phyloP scores from a whole-genome alignment of 2,329 filamentous ascomycete species.

The Gnomoniopsis smithogilvyi region DNA sequence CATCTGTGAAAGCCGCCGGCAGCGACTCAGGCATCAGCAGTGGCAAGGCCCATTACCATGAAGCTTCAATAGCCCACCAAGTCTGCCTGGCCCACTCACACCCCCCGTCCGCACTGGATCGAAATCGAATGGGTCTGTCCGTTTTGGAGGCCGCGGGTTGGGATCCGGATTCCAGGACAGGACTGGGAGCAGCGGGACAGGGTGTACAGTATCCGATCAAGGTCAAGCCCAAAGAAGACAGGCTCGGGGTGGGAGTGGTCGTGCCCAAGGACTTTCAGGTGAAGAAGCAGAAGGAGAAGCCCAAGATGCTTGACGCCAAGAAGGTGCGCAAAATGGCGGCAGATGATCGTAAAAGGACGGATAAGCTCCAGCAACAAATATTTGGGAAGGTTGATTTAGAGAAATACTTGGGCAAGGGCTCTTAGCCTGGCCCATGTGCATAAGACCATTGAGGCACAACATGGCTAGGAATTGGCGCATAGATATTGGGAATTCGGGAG shows the following conservation, averaged over 20 bases:
- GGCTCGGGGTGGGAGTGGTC: slow-evolving; percentile 64
- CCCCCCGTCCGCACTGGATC: slow-evolving; percentile 69
- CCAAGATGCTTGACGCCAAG: slow-evolving; percentile 63
- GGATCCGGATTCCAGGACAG: slow-evolving; percentile 69
- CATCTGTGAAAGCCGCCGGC: slow-evolving; percentile 16
- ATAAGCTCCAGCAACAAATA: slow-evolving; percentile 67
- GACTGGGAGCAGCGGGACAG: slow-evolving; percentile 67
- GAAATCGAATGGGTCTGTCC: slow-evolving; percentile 65
- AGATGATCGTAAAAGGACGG: slow-evolving; percentile 59
- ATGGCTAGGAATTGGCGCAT: too few species aligned
- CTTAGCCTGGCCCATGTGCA: neutral
- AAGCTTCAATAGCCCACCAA: slow-evolving; percentile 67
- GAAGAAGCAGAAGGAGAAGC: slow-evolving; percentile 39
- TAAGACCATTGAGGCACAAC: too few species aligned
- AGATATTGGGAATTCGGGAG: too few species aligned
- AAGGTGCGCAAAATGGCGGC: slow-evolving; percentile 60
- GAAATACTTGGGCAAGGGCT: slow-evolving; percentile 59
- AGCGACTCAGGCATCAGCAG: slow-evolving; percentile 22
- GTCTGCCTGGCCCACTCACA: slow-evolving; percentile 66
- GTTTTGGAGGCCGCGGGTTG: slow-evolving; percentile 67
- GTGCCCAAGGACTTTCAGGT: slow-evolving; percentile 37
- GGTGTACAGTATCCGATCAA: slow-evolving; percentile 78
- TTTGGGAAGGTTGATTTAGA: slow-evolving; percentile 74
- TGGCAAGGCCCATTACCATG: slow-evolving; percentile 39
- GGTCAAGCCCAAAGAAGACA: slow-evolving; percentile 68